These are phyloP conservation scores for Arxiozyma bovina DNA, from an alignment of 1,139 yeast genomes.

Conservation along the genomic window DNA sequence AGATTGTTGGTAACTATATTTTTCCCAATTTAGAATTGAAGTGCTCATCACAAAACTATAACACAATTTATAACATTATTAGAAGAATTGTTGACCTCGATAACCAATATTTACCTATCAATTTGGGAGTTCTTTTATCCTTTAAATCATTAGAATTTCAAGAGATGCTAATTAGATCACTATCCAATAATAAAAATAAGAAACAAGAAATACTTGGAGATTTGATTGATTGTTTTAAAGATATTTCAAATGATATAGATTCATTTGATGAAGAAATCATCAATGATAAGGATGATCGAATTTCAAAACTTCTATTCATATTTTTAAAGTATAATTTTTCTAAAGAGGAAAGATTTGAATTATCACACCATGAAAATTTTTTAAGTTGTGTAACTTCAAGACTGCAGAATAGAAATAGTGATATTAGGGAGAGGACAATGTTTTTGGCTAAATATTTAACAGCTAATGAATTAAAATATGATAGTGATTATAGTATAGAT, in stretches of 20 bases:
- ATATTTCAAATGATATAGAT: background rate
- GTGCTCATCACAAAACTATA: constrained; percentile 11
- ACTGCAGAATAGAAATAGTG: constrained; percentile 22
- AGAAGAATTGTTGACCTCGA: background rate
- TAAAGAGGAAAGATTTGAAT: constrained; percentile 8
- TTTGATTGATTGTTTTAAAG: background rate
- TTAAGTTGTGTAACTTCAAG: constrained; percentile 32
- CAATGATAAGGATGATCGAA: constrained; percentile 12
- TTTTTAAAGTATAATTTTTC: constrained; percentile 14
- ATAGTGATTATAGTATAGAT: constrained; percentile 24
- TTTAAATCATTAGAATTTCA: constrained; percentile 20
- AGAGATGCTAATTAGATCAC: constrained; percentile 16
- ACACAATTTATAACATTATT: constrained; percentile 15
- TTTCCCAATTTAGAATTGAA: constrained; percentile 22
- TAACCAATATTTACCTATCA: constrained; percentile 8
- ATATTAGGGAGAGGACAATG: constrained; percentile 33
- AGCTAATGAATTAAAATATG: constrained; percentile 27
- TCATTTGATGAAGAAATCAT: constrained; percentile 7
- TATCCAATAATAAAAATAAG: constrained; percentile 4
- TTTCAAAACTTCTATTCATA: constrained; percentile 22
- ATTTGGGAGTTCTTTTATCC: constrained; percentile 10
- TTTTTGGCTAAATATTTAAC: constrained; percentile 32
- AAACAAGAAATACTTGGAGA: background rate
- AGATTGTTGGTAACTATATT: constrained; percentile 20
- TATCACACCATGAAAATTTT: constrained; percentile 25